Conservation (phyloP, 768 basidiomycete genomes). For the Tricholoma saponaceum region DNA sequence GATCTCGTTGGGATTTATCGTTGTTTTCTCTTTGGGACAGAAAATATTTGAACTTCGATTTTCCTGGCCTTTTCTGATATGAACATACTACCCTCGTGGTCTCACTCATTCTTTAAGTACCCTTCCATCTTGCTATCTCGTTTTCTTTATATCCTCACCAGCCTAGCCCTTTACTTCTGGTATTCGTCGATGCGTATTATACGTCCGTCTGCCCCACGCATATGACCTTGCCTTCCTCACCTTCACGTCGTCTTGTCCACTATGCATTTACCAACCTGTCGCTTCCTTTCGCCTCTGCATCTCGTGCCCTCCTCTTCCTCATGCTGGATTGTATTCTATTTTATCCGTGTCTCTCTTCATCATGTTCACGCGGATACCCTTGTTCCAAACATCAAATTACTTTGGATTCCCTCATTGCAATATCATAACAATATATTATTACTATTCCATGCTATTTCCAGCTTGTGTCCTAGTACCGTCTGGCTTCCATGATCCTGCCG, state of each 20-base stretch:
- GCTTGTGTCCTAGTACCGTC: not conserved
- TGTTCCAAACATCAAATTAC: not conserved
- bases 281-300: constrained; percentile 5
- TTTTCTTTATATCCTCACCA: not conserved
- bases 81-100: not conserved
- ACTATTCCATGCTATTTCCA: not conserved
- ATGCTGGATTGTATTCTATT: constrained; percentile 18
- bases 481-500: not conserved
- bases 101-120: not conserved
- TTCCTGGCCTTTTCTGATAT: not conserved
- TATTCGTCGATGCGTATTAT: constrained; percentile 11
- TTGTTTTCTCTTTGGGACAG: not conserved
- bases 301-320: constrained; percentile 4
- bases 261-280: constrained; percentile 11
- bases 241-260: constrained; percentile 1
- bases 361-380: constrained; percentile 3
- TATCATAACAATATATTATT: constrained; percentile 6
- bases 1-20: constrained; percentile 25
- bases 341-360: constrained; percentile 1
- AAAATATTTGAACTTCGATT: not conserved
- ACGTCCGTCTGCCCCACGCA: constrained; percentile 4
- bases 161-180: not conserved
- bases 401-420: constrained; percentile 1
- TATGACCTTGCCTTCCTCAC: not conserved
- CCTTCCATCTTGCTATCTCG: not conserved